Percentiles rank a stretch among this genome's conserved stretches.
phyloP scores from a whole-genome alignment of 2,329 filamentous ascomycete genomes.

The Clonostachys solani region DNA sequence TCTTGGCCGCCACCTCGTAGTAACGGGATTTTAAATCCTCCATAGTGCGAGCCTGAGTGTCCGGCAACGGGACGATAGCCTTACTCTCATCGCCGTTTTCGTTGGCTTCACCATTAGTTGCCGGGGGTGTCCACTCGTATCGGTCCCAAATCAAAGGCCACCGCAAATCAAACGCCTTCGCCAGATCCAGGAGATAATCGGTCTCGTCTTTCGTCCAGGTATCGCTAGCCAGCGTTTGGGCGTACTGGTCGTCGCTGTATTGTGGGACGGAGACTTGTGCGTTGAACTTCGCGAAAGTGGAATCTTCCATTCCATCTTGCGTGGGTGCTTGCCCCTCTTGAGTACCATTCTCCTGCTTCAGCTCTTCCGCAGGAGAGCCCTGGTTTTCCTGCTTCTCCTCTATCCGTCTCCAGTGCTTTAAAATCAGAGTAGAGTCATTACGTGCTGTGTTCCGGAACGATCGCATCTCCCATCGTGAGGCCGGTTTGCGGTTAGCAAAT shows the following conservation, averaged over 20 bases:
- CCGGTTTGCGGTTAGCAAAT: slow-evolving; percentile 49
- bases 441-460: slow-evolving; percentile 78
- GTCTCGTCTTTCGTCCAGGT: slow-evolving; percentile 94
- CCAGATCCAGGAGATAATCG: slow-evolving; percentile 78
- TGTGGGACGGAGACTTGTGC: slow-evolving; percentile 72
- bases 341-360: background rate
- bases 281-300: slow-evolving; percentile 81
- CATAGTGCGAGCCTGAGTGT: slow-evolving; percentile 60
- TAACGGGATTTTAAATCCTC: slow-evolving; percentile 91
- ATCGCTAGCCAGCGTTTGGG: slow-evolving; percentile 63
- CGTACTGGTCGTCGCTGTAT: slow-evolving; percentile 87
- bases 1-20: slow-evolving; percentile 78
- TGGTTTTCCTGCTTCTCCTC: slow-evolving; percentile 29
- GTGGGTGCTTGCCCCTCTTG: slow-evolving; percentile 26
- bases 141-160: slow-evolving; percentile 93
- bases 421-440: slow-evolving; percentile 47
- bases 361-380: background rate
- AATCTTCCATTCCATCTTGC: slow-evolving; percentile 45
- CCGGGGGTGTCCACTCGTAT: slow-evolving; percentile 66
- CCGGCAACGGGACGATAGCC: slow-evolving; percentile 41
- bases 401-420: slow-evolving; percentile 79
- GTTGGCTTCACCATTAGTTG: slow-evolving; percentile 38
- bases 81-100: slow-evolving; percentile 41
- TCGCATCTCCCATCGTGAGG: slow-evolving; percentile 60
- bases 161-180: slow-evolving; percentile 75